Evolutionary conservation across 768 basidiomycete species (phyloP), one percentile per base, ranked within the genome.

Genomic region (Tulasnella sp.): DNA sequence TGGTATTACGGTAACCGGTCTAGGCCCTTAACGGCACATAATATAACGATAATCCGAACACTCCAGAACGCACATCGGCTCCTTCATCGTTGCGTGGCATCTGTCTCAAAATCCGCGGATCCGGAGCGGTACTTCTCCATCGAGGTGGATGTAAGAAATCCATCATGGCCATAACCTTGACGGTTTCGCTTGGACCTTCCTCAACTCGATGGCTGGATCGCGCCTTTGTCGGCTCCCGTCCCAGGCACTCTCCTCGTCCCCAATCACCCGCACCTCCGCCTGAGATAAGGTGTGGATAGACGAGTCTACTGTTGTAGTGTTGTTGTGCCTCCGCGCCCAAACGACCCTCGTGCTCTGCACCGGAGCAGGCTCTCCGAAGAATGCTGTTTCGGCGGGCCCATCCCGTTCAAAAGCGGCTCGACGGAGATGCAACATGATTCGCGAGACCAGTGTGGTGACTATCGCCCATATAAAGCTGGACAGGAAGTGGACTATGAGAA

Each of bases 391-490:
- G n/a, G 7, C 31, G 62, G 62, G 27, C 16, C 18, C 24, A 18
- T 10, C 12, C 24, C 62, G 62, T 12, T 68, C 31, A 36, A 31
- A 68, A 10, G 62, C 62, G 31, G 62, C 62, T 27, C 62, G 62
- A 27, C 62, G 62, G 62, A 74, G 73, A 24, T 74, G 40, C 7
- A 74, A 38, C 40, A 74, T 42, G n/a, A 74, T 74, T 19, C 73
- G 73, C 14, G 73, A 74, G 19, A 74, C 73, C 39, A 74, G 46
- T 19, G 73, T 74, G 31, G 46, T 74, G 73, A 74, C 73, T 24
- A 74, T 24, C 24, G 73, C 40, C 73, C 73, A 74, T 19, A 74
- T 74, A 27, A 74, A 74, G 46, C 73, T 74, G 73, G 14, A 21
- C 18, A 21, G 34, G 38, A 42, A 74, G 5, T 8, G 46, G n/a